Percentiles rank a stretch among this genome's conserved stretches.
Conservation (phyloP, 768 basidiomycete species). For the Infundibulicybe gibba region DNA sequence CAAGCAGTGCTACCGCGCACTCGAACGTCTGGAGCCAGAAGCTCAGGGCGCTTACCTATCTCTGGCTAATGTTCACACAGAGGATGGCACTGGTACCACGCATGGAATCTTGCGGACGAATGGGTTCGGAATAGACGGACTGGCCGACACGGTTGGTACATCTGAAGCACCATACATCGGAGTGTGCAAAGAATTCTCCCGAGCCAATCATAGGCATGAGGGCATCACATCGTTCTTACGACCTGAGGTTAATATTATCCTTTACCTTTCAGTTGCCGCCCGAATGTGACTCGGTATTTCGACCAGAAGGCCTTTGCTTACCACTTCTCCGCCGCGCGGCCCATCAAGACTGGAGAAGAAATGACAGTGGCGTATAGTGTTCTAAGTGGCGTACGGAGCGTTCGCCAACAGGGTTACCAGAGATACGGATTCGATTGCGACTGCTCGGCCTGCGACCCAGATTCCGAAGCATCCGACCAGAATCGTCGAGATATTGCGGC, state of each 20-base stretch:
- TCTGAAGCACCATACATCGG: constrained; percentile 17
- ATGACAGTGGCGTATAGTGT: constrained; percentile 23
- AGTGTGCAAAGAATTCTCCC: constrained; percentile 24
- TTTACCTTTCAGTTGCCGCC: too few relatives aligned
- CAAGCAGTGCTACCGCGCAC: too few relatives aligned
- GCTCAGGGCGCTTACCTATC: neutral
- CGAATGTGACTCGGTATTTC: constrained; percentile 10
- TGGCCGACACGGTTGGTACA: too few relatives aligned
- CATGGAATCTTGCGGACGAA: too few relatives aligned
- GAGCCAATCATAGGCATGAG: constrained; percentile 32
- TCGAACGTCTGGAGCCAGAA: too few relatives aligned
- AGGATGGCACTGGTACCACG: too few relatives aligned
- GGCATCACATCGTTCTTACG: too few relatives aligned
- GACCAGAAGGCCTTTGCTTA: constrained; percentile 25
- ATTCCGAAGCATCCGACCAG: constrained; percentile 17
- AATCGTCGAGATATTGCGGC: constrained; percentile 12
- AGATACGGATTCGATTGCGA: constrained; percentile 23
- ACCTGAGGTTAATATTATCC: too few relatives aligned
- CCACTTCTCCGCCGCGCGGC: constrained; percentile 17
- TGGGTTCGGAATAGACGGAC: neutral
- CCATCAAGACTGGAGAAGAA: constrained; percentile 27
- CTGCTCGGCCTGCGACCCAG: constrained; percentile 19
- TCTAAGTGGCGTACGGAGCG: constrained; percentile 11
- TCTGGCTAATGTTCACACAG: neutral
- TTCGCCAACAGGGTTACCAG: constrained; percentile 19